Evolutionary conservation across 2,329 filamentous ascomycete species (phyloP).

Genomic region (Aspergillus phoenicis): DNA sequence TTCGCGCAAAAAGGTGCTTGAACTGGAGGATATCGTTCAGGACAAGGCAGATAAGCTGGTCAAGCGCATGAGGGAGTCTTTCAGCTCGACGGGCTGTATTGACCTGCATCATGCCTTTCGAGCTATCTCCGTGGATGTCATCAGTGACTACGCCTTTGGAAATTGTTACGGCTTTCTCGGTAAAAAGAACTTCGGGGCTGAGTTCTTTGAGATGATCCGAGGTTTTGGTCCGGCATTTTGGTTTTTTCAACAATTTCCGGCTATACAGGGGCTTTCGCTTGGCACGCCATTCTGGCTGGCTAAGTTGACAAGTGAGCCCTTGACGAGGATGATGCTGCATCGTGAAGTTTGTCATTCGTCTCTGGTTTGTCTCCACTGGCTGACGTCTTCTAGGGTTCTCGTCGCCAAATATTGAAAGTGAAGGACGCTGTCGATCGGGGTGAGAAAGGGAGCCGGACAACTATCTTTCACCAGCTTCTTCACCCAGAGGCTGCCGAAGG

Average conservation of each 20-base stretch:
- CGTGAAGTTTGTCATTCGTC: conserved; percentile 15
- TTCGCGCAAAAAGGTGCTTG: conserved; percentile 27
- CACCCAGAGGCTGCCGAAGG: conserved; percentile 20
- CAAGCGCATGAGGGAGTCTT: conserved; percentile 22
- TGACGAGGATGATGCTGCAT: conserved; percentile 22
- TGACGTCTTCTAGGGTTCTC: conserved; percentile 11
- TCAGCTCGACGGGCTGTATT: conserved; percentile 18
- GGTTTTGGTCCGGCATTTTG: conserved; percentile 23
- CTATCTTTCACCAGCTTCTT: conserved; percentile 26
- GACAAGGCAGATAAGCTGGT: conserved; percentile 27
- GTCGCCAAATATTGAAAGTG: conserved; percentile 20
- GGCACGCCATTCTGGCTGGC: conserved; percentile 23
- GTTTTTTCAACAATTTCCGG: conserved; percentile 30
- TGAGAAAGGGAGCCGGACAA: conserved; percentile 21
- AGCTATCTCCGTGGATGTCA: conserved; percentile 31
- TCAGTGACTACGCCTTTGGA: conserved; percentile 34
- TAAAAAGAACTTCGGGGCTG: conserved; percentile 22
- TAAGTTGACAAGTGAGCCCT: conserved; percentile 11
- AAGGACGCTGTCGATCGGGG: conserved; percentile 22
- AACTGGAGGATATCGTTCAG: conserved; percentile 30
- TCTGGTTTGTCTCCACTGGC: background rate
- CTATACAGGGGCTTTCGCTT: conserved; percentile 18
- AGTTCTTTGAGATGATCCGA: conserved; percentile 25
- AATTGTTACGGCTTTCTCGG: conserved; percentile 24
- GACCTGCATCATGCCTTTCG: conserved; percentile 30